Evolutionary conservation across 2,329 filamentous ascomycete species (phyloP).

Genomic region (Chrysoporthe cubensis): DNA sequence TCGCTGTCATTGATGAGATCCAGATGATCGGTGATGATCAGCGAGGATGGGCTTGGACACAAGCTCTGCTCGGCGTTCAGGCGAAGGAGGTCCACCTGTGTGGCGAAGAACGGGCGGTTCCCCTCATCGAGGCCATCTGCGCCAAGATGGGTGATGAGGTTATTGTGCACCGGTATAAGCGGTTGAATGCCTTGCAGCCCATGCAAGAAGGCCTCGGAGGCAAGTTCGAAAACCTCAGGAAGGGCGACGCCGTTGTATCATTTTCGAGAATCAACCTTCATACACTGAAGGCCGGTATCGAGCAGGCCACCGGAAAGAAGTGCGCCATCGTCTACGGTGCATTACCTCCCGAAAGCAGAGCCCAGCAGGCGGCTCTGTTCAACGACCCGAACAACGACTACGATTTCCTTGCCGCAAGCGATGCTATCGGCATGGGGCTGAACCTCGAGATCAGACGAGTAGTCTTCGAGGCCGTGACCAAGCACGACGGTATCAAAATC

Average conservation of each 20-base stretch:
- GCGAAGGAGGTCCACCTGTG: slow-evolving; percentile 92
- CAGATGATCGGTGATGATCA: slow-evolving; percentile 87
- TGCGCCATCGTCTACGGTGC: slow-evolving; percentile 94
- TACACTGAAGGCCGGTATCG: slow-evolving; percentile 76
- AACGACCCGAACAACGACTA: slow-evolving; percentile 96
- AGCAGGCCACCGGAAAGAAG: slow-evolving; percentile 73
- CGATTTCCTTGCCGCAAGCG: slow-evolving; percentile 89
- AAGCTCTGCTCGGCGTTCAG: slow-evolving; percentile 83
- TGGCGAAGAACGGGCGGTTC: slow-evolving; percentile 82
- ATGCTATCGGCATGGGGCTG: slow-evolving; percentile 96
- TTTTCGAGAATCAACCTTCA: slow-evolving; percentile 87
- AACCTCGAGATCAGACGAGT: slow-evolving; percentile 92
- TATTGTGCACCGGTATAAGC: slow-evolving; percentile 79
- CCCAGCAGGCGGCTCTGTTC: slow-evolving; percentile 88
- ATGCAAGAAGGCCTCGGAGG: slow-evolving; percentile 66
- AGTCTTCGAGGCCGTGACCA: slow-evolving; percentile 79
- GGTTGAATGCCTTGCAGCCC: slow-evolving; percentile 76
- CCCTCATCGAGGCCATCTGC: slow-evolving; percentile 77
- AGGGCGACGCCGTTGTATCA: slow-evolving; percentile 87
- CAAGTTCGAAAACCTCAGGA: slow-evolving; percentile 69
- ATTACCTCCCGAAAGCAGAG: slow-evolving; percentile 88
- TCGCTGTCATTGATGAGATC: slow-evolving; percentile 97
- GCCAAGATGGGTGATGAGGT: slow-evolving; percentile 81
- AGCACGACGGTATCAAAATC: slow-evolving; percentile 66
- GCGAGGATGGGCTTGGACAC: slow-evolving; percentile 93